phyloP scores from a whole-genome alignment of 768 basidiomycete species.

The Myochromella boudieri region DNA sequence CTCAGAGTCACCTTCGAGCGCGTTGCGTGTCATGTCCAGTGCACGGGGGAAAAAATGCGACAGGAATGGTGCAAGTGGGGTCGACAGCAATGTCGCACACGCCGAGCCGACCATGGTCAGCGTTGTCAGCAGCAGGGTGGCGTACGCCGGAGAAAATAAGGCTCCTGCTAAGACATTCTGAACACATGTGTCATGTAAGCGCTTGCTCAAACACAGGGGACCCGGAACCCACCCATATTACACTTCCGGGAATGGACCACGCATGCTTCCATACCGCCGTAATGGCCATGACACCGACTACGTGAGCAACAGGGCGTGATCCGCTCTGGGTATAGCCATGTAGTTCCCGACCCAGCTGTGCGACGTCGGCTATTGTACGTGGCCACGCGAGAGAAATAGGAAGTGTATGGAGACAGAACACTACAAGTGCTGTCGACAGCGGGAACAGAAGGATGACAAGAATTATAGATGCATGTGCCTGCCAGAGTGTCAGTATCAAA shows the following conservation, averaged over 20 bases:
- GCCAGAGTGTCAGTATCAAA: slow-evolving; percentile 10
- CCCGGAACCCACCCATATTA: slow-evolving; percentile 70
- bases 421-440: slow-evolving; percentile 65
- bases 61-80: slow-evolving; percentile 83
- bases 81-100: slow-evolving; percentile 76
- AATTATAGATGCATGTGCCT: slow-evolving; percentile 16
- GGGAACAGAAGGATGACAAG: slow-evolving; percentile 56
- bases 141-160: slow-evolving; percentile 78
- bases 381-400: slow-evolving; percentile 80
- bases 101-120: slow-evolving; percentile 88
- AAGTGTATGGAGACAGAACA: slow-evolving; percentile 75
- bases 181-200: slow-evolving; percentile 11
- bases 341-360: slow-evolving; percentile 71
- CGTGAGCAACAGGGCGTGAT: slow-evolving; percentile 63
- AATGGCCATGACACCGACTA: slow-evolving; percentile 78
- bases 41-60: slow-evolving; percentile 81
- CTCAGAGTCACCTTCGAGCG: slow-evolving; percentile 69
- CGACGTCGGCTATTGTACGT: slow-evolving; percentile 70
- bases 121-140: slow-evolving; percentile 76
- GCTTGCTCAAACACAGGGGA: slow-evolving; percentile 9
- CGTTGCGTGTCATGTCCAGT: slow-evolving; percentile 79
- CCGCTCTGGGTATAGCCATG: slow-evolving; percentile 80
- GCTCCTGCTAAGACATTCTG: slow-evolving; percentile 92
- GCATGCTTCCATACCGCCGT: slow-evolving; percentile 95
- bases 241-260: slow-evolving; percentile 95